Evolutionary conservation across 768 basidiomycete species (phyloP).

Genomic region (Suillus americanus): DNA sequence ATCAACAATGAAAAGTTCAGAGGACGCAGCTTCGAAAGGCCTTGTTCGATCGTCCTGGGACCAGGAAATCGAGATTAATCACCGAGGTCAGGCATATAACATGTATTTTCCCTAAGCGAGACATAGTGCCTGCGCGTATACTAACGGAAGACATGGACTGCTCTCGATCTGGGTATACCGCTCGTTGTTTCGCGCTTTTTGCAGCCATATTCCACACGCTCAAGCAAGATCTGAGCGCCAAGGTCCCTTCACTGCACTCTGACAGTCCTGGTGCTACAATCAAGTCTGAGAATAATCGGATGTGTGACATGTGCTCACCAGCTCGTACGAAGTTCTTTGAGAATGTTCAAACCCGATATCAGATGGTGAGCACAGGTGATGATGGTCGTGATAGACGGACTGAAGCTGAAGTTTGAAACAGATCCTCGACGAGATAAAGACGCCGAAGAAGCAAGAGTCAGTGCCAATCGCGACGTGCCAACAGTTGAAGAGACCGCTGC

Average conservation of each 20-base stretch:
- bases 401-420: not conserved
- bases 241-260: not conserved
- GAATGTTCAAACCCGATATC: not conserved
- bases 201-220: conserved; percentile 13
- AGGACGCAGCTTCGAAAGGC: not conserved
- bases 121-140: conserved; percentile 14
- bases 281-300: not conserved
- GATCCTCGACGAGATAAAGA: not conserved
- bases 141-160: conserved; percentile 7
- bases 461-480: not conserved
- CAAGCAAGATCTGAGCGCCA: not conserved
- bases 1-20: conserved; percentile 8
- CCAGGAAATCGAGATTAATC: conserved; percentile 20
- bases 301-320: not conserved
- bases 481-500: not conserved
- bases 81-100: conserved; percentile 1
- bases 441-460: not conserved
- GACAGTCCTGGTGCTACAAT: not conserved
- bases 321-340: conserved; percentile 2
- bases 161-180: not conserved
- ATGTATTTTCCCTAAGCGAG: conserved; percentile 14
- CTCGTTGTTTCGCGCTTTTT: conserved; percentile 14
- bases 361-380: not conserved
- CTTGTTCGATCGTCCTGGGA: conserved; percentile 16
- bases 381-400: not conserved